Conservation (phyloP, 345 rosid genomes). For the Murraya koenigii region DNA sequence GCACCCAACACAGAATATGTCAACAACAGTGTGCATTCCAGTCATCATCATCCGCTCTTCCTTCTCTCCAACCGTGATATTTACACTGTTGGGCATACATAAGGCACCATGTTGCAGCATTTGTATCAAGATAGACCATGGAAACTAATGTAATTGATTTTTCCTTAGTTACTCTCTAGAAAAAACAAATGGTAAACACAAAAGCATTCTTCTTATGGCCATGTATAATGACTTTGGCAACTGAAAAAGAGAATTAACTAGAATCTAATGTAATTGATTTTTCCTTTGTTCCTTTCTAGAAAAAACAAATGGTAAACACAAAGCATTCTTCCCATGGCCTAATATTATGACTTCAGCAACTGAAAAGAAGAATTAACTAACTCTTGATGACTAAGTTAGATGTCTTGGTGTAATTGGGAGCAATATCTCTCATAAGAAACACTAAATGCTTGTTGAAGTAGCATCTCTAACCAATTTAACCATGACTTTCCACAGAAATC, state of each 20-base stretch:
- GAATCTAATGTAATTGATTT: neutral
- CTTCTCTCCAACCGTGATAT: conserved; percentile 54
- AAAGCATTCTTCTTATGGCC: neutral
- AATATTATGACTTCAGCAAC: neutral
- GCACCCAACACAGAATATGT: conserved; percentile 74
- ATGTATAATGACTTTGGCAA: neutral
- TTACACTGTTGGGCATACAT: conserved; percentile 42
- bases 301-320: neutral
- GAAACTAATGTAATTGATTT: neutral
- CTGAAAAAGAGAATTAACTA: too few species aligned
- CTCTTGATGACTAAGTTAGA: neutral
- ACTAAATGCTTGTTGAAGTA: neutral
- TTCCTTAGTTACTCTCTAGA: too few species aligned
- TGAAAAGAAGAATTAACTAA: neutral
- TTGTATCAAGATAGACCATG: neutral
- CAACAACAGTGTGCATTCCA: conserved; percentile 78
- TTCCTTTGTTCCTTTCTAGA: too few species aligned
- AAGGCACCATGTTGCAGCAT: conserved; percentile 10
- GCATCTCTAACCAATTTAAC: neutral
- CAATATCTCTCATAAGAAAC: neutral
- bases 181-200: neutral
- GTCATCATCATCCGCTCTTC: conserved; percentile 76
- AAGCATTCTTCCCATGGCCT: neutral
- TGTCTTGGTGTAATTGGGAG: neutral
- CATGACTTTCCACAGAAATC: neutral